Evolutionary conservation across 768 basidiomycete genomes (phyloP).

Genomic region (Tylopilus rubrobrunneus): DNA sequence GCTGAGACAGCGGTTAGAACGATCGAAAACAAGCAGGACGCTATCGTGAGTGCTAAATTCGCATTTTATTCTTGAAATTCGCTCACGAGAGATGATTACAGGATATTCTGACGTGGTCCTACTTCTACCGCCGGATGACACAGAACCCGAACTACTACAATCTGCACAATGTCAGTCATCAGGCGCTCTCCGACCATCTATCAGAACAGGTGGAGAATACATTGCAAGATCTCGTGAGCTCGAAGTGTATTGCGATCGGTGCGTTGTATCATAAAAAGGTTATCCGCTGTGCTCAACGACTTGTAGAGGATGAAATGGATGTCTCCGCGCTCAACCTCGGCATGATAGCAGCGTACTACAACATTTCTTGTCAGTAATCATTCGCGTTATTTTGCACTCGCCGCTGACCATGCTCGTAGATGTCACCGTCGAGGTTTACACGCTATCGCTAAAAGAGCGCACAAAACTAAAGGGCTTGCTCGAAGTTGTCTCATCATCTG

Average conservation of each 20-base stretch:
- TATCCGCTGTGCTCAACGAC: neutral
- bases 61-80: neutral
- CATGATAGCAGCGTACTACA: constrained; percentile 98
- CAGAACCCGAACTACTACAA: constrained; percentile 97
- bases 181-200: constrained; percentile 91
- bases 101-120: constrained; percentile 99
- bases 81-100: constrained; percentile 24
- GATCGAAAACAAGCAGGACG: constrained; percentile 98
- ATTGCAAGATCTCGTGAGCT: constrained; percentile 83
- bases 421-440: constrained; percentile 96
- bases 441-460: constrained; percentile 88
- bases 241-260: constrained; percentile 93
- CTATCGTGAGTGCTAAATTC: constrained; percentile 58
- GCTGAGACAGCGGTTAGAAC: constrained; percentile 98
- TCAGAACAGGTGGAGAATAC: constrained; percentile 96
- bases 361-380: constrained; percentile 72
- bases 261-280: constrained; percentile 13
- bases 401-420: constrained; percentile 42
- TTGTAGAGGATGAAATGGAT: constrained; percentile 85
- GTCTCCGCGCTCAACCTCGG: constrained; percentile 89
- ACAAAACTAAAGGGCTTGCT: constrained; percentile 96
- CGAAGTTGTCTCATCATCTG: constrained; percentile 95
- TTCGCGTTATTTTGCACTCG: neutral
- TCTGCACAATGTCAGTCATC: constrained; percentile 91
- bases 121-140: constrained; percentile 95